Conservation (phyloP, 768 basidiomycete genomes). For the Fomitopsis pulvina region DNA sequence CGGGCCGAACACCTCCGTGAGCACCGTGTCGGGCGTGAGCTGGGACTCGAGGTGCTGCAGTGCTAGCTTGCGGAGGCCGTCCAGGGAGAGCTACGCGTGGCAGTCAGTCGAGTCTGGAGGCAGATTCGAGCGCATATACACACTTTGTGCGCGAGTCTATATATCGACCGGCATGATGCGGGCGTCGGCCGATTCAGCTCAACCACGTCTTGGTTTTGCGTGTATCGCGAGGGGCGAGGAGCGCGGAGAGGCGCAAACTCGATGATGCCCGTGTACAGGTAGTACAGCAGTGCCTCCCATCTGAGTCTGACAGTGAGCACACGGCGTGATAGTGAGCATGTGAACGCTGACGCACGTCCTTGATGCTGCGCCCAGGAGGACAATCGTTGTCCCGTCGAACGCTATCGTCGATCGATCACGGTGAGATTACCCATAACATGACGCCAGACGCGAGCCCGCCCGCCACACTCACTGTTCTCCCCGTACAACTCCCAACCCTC, state of each 20-base stretch:
- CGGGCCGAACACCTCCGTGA: conserved; percentile 11
- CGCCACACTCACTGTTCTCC: not conserved
- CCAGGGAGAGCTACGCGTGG: conserved; percentile 4
- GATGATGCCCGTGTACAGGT: conserved; percentile 10
- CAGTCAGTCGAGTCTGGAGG: no score
- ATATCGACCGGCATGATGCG: conserved; percentile 2
- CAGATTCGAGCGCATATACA: no score
- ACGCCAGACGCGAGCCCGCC: not conserved
- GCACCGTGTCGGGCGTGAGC: conserved; percentile 4
- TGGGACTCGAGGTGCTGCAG: conserved; percentile 6
- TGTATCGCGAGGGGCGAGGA: not conserved
- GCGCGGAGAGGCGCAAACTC: not conserved
- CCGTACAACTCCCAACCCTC: not conserved
- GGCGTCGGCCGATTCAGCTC: not conserved
- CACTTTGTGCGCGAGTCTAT: conserved; percentile 1
- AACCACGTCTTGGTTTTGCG: not conserved
- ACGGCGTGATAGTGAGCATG: not conserved
- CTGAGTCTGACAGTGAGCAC: not conserved
- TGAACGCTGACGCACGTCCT: conserved; percentile 4
- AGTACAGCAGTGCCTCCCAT: conserved; percentile 14
- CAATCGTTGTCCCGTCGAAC: conserved; percentile 5
- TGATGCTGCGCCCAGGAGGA: conserved; percentile 6
- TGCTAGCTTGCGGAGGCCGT: conserved; percentile 5
- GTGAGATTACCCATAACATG: not conserved
- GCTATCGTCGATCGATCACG: not conserved